Percentiles rank a stretch among this genome's conserved stretches.
These are phyloP conservation scores for Chlorella sp. DNA, from an alignment of 139 green algal species.

Conservation along the genomic window DNA sequence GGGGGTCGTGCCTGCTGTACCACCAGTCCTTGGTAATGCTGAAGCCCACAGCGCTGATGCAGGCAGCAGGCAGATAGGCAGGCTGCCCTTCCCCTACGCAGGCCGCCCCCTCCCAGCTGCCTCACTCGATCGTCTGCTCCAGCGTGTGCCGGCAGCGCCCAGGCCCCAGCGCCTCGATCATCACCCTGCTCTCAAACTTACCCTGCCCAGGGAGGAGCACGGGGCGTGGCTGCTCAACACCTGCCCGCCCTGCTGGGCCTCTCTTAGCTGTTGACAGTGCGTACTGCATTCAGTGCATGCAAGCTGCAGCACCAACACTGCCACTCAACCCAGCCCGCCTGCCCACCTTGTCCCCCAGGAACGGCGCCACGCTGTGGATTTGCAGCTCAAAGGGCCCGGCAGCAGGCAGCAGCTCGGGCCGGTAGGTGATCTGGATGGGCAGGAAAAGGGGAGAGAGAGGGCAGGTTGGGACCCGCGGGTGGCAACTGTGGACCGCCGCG, in stretches of 20 bases:
- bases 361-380: not conserved
- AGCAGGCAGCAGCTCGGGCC: not conserved
- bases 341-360: constrained; percentile 21
- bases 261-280: too few species aligned
- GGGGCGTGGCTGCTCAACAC: not conserved
- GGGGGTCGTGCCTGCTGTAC: too few species aligned
- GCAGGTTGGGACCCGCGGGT: too few species aligned
- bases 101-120: not conserved
- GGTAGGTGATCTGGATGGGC: constrained; percentile 5
- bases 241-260: not conserved
- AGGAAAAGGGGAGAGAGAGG: too few species aligned
- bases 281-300: too few species aligned
- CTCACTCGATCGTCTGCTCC: constrained; percentile 23
- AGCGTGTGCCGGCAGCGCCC: not conserved
- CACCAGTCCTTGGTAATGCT: too few species aligned
- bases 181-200: not conserved
- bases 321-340: too few species aligned
- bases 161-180: not conserved
- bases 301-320: too few species aligned
- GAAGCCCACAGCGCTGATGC: too few species aligned
- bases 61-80: too few species aligned
- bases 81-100: not conserved
- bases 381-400: constrained; percentile 4
- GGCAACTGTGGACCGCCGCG: too few species aligned
- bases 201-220: not conserved